Evolutionary conservation across 2,329 filamentous ascomycete species (phyloP).

Genomic region (Paecilomyces sp.): DNA sequence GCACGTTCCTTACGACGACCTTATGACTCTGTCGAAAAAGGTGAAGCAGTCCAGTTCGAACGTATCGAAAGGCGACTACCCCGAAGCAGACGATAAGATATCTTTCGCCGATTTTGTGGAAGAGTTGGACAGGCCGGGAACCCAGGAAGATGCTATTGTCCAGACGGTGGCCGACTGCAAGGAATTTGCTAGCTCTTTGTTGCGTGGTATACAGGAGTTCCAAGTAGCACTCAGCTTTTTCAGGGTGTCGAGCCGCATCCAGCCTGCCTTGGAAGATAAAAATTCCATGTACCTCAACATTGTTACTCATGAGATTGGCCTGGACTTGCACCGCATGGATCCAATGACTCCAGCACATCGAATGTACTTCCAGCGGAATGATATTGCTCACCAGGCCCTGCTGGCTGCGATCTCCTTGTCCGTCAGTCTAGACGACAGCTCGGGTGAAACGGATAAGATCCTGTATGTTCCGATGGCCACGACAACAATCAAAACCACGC

Average conservation of each 20-base stretch:
- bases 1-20: constrained; percentile 83
- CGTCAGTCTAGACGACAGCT: constrained; percentile 84
- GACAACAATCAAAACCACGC: constrained; percentile 84
- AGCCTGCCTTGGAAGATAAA: constrained; percentile 58
- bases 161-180: constrained; percentile 86
- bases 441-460: constrained; percentile 75
- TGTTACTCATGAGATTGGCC: constrained; percentile 91
- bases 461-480: constrained; percentile 97
- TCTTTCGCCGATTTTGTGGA: constrained; percentile 67
- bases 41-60: constrained; percentile 28
- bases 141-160: constrained; percentile 60
- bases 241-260: constrained; percentile 73
- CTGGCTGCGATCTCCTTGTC: constrained; percentile 89
- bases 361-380: constrained; percentile 93
- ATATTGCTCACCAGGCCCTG: constrained; percentile 90
- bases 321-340: constrained; percentile 87
- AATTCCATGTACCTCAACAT: constrained; percentile 74
- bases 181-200: constrained; percentile 81
- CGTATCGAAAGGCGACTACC: constrained; percentile 22
- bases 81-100: constrained; percentile 49
- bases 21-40: constrained; percentile 44
- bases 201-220: constrained; percentile 90
- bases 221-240: constrained; percentile 92
- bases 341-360: constrained; percentile 88
- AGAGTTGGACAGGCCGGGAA: constrained; percentile 65